phyloP scores from a whole-genome alignment of 805 yeast genomes.

The Ogataea neopini region DNA sequence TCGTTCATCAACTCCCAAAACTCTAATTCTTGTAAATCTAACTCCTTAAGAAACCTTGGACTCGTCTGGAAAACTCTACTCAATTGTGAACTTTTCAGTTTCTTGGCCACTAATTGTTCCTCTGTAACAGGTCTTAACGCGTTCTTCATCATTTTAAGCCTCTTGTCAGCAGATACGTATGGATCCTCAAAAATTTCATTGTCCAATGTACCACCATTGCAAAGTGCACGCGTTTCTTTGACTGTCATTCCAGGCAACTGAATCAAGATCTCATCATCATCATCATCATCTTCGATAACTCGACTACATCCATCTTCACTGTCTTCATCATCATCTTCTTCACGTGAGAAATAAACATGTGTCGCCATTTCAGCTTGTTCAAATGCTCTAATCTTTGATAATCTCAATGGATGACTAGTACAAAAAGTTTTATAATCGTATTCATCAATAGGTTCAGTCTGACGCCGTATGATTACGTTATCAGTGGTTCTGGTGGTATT shows the following conservation, averaged over 20 bases:
- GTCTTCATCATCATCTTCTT: constrained; percentile 20
- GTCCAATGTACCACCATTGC: constrained; percentile 11
- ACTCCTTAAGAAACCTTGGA: constrained; percentile 27
- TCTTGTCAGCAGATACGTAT: constrained; percentile 23
- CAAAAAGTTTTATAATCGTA: constrained; percentile 39
- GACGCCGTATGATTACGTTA: constrained; percentile 27
- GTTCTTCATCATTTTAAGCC: constrained; percentile 30
- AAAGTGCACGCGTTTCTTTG: constrained; percentile 15
- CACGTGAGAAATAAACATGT: constrained; percentile 31
- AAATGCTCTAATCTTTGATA: constrained; percentile 37
- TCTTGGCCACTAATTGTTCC: constrained; percentile 25
- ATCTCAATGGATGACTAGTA: constrained; percentile 34
- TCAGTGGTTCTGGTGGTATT: constrained; percentile 24
- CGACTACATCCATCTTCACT: constrained; percentile 1
- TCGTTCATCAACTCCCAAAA: constrained; percentile 35
- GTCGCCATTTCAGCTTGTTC: constrained; percentile 40
- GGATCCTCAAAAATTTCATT: constrained; percentile 17
- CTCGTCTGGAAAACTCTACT: constrained; percentile 32
- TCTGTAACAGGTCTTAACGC: constrained; percentile 30
- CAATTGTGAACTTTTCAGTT: constrained; percentile 26
- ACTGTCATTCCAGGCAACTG: constrained; percentile 19
- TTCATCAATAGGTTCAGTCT: constrained; percentile 29
- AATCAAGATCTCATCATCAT: constrained; percentile 8
- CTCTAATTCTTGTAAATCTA: constrained; percentile 34
- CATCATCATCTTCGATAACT: not conserved